A percentile compares a stretch with the other conserved stretches of the same genome.
Evolutionary conservation across 352 stramenopile genomes (phyloP).

Genomic region (Phytophthora uliginosa): DNA sequence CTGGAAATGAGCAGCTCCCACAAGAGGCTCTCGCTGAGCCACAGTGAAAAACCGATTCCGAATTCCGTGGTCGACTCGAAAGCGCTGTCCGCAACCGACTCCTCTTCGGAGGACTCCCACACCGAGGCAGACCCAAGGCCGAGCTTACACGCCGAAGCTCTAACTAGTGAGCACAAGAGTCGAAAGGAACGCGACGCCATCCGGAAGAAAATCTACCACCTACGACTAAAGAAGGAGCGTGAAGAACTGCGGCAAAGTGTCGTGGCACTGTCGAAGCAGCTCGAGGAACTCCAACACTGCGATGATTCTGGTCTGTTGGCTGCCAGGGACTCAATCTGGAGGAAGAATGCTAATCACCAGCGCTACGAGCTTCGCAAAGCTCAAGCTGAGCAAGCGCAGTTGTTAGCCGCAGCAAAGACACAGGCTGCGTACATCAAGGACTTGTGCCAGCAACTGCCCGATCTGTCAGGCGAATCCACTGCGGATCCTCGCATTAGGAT

Average conservation of each 20-base stretch:
- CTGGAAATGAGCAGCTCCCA: not conserved
- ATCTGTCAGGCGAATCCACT: not conserved
- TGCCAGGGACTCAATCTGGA: not conserved
- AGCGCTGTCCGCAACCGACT: not conserved
- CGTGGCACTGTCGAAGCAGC: constrained; percentile 16
- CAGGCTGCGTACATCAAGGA: constrained; percentile 23
- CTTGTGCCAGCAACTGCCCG: constrained; percentile 4
- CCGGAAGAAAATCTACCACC: constrained; percentile 2
- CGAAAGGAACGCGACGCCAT: not conserved
- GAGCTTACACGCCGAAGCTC: not conserved
- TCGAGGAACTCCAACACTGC: constrained; percentile 7
- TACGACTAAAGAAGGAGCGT: not conserved
- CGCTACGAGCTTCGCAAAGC: constrained; percentile 10
- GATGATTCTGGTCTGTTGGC: not conserved
- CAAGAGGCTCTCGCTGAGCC: not conserved
- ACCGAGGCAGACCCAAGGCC: not conserved
- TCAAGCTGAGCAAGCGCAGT: constrained; percentile 19
- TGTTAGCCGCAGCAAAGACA: constrained; percentile 12
- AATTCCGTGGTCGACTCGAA: not conserved
- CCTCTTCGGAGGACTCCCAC: not conserved
- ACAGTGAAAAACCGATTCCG: too few relatives aligned
- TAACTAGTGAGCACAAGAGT: not conserved
- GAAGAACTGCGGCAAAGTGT: constrained; percentile 11
- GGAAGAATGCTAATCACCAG: constrained; percentile 12
- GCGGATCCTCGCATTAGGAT: not conserved